These are phyloP conservation scores for Aspergillus fischeri DNA, from an alignment of 2,329 filamentous ascomycete genomes.

Conservation along the genomic window DNA sequence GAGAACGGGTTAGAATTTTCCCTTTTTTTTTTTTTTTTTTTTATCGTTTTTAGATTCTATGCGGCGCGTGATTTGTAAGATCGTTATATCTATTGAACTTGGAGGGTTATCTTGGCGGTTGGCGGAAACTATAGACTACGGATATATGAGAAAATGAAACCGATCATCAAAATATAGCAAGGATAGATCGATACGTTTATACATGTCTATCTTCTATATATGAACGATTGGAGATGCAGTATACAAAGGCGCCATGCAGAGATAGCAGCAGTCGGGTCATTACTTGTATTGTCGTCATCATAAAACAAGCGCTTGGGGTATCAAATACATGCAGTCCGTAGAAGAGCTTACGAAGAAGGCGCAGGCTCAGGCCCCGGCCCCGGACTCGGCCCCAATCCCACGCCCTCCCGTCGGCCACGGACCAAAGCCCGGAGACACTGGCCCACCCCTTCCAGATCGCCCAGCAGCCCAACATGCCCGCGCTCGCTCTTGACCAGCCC, in stretches of 20 bases:
- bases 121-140: neutral
- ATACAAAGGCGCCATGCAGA: neutral
- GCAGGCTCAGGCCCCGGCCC: too few relatives aligned
- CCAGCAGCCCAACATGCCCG: constrained; percentile 82
- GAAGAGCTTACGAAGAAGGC: constrained; percentile 1
- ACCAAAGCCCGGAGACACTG: constrained; percentile 66
- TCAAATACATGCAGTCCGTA: neutral
- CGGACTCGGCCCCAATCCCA: constrained; percentile 55
- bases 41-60: constrained; percentile 1
- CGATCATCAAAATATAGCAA: neutral
- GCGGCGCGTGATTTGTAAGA: constrained; percentile 3
- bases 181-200: neutral
- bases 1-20: constrained; percentile 41
- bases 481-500: constrained; percentile 75
- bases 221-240: neutral
- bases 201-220: constrained; percentile 1
- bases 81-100: constrained; percentile 5
- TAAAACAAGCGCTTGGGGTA: neutral
- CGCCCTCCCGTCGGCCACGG: constrained; percentile 64
- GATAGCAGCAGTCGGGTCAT: neutral
- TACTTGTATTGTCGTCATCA: constrained; percentile 5
- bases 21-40: constrained; percentile 4
- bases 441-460: constrained; percentile 78
- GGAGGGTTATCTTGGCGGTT: neutral
- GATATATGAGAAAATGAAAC: neutral